Conservation (phyloP, 2,329 filamentous ascomycete species). For the Raffaelea arxii region DNA sequence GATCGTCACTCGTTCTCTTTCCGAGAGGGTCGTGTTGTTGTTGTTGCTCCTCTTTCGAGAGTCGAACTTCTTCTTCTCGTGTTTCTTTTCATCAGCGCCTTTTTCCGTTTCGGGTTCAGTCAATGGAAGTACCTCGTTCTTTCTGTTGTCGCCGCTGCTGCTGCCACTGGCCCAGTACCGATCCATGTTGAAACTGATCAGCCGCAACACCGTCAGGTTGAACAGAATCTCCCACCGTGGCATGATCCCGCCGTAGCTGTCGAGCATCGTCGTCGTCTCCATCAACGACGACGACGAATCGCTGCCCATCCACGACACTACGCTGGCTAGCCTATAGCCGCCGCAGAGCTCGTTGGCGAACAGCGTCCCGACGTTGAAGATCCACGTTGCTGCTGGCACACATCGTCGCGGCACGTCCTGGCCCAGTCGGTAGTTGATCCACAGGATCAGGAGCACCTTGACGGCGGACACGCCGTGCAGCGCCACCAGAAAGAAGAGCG, state of each 20-base stretch:
- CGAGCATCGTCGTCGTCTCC: conserved; percentile 61
- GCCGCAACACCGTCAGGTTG: conserved; percentile 83
- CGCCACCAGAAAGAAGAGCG: conserved; percentile 64
- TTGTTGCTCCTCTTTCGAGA: too few relatives aligned
- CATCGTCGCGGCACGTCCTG: conserved; percentile 60
- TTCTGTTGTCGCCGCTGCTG: conserved; percentile 64
- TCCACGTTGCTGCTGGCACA: conserved; percentile 72
- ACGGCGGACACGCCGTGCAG: conserved; percentile 78
- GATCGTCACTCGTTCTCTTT: conserved; percentile 73
- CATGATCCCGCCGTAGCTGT: conserved; percentile 74
- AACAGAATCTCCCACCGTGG: conserved; percentile 94
- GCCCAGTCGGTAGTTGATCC: conserved; percentile 70
- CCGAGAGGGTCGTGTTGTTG: conserved; percentile 74
- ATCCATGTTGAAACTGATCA: conserved; percentile 96
- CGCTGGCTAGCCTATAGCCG: conserved; percentile 63
- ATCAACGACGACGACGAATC: conserved; percentile 28
- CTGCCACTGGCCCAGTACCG: conserved; percentile 83
- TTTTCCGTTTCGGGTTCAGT: conserved; percentile 2
- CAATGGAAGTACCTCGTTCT: conserved; percentile 29
- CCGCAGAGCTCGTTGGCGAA: conserved; percentile 81
- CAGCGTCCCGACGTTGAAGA: conserved; percentile 75
- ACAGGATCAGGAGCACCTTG: conserved; percentile 75
- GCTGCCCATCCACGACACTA: conserved; percentile 37
- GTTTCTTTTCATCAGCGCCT: background rate
- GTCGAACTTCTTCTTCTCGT: conserved; percentile 95